Evolutionary conservation across 805 yeast species (phyloP).

Genomic region (Hanseniaspora opuntiae): DNA sequence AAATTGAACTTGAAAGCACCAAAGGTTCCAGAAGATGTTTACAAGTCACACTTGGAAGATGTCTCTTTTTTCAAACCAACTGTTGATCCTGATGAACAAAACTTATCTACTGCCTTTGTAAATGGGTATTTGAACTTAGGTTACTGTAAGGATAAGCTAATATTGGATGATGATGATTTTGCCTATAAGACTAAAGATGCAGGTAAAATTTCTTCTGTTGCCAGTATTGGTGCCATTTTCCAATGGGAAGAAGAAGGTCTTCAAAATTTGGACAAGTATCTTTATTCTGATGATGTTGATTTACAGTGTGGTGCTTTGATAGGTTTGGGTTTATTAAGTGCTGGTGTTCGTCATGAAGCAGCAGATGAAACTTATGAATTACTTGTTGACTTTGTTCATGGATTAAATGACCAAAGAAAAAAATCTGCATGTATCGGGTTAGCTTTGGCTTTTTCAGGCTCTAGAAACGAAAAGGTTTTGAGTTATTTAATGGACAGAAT

Average conservation of each 20-base stretch:
- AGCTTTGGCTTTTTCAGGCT: constrained; percentile 91
- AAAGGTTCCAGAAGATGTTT: constrained; percentile 87
- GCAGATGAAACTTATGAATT: constrained; percentile 73
- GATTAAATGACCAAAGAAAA: constrained; percentile 48
- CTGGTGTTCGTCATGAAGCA: constrained; percentile 80
- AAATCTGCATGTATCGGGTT: constrained; percentile 79
- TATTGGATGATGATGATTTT: constrained; percentile 73
- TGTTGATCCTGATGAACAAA: constrained; percentile 86
- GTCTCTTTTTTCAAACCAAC: constrained; percentile 40
- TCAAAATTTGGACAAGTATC: constrained; percentile 75
- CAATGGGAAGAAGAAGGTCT: constrained; percentile 92
- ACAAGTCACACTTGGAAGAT: constrained; percentile 77
- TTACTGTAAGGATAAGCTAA: constrained; percentile 68
- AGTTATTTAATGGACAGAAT: constrained; percentile 29
- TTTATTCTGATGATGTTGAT: constrained; percentile 73
- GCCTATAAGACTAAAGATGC: constrained; percentile 81
- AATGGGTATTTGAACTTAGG: constrained; percentile 87
- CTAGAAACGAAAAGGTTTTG: constrained; percentile 71
- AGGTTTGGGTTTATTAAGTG: constrained; percentile 84
- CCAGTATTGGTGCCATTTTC: constrained; percentile 75
- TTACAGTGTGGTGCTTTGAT: constrained; percentile 91
- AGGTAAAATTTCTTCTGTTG: constrained; percentile 86
- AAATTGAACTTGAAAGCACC: constrained; percentile 83
- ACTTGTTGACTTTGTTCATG: constrained; percentile 68
- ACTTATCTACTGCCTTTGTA: constrained; percentile 86